A percentile compares a stretch with the other conserved stretches of the same genome.
Conservation (phyloP, 2,329 filamentous ascomycete species). For the Aspergillus sp. region DNA sequence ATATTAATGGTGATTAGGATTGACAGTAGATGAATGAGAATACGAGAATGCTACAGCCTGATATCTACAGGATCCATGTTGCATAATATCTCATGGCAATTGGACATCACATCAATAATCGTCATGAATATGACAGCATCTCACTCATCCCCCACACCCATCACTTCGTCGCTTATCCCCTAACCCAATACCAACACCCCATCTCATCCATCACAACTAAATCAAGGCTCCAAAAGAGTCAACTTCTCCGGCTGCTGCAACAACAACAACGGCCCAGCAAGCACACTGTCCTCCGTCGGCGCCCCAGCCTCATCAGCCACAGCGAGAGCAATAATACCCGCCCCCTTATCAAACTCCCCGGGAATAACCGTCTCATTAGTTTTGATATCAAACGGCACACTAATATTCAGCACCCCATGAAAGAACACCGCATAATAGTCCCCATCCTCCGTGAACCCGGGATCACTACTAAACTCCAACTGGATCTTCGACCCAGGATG, state of each 20-base stretch:
- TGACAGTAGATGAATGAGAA: no score
- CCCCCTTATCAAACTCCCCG: not conserved
- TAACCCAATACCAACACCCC: no score
- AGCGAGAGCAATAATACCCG: not conserved
- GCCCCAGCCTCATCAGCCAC: not conserved
- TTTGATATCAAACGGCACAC: not conserved
- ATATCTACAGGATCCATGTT: no score
- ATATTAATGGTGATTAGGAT: no score
- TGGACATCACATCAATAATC: no score
- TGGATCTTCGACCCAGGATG: not conserved
- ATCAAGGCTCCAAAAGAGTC: not conserved
- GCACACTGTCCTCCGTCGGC: not conserved
- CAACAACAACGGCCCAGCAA: not conserved
- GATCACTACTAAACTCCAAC: not conserved
- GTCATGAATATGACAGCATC: no score
- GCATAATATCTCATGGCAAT: no score
- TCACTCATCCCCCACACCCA: no score
- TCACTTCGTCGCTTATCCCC: no score
- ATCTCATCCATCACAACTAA: not conserved
- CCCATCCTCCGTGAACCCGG: not conserved
- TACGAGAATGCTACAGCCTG: no score
- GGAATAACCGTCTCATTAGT: not conserved
- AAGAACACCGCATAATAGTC: not conserved
- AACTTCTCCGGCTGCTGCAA: not conserved
- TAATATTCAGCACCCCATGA: not conserved